These are phyloP conservation scores for Trichoderma gracile DNA, from an alignment of 2,329 filamentous ascomycete species.

Conservation along the genomic window DNA sequence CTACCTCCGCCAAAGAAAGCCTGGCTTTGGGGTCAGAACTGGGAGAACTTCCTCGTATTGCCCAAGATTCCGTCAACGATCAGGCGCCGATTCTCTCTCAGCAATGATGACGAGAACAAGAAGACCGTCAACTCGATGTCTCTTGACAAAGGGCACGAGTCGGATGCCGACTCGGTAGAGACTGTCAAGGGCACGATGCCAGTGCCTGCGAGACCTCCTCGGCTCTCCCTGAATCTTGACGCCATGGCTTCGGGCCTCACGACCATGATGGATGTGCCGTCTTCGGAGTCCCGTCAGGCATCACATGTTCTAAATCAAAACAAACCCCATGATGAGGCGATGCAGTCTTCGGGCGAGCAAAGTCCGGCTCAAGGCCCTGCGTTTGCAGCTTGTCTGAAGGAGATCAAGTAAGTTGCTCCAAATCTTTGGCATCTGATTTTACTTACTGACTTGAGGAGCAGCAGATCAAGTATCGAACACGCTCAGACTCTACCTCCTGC, in stretches of 20 bases:
- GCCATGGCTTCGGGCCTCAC: constrained; percentile 32
- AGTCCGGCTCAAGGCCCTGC: neutral
- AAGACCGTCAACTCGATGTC: neutral
- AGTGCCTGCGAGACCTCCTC: constrained; percentile 30
- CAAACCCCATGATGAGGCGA: neutral
- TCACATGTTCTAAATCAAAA: neutral
- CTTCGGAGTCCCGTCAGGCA: constrained; percentile 11
- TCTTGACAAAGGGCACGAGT: constrained; percentile 11
- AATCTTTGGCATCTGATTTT: neutral
- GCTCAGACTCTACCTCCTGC: neutral
- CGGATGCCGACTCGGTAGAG: constrained; percentile 31
- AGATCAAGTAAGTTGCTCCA: neutral
- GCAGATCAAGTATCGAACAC: neutral
- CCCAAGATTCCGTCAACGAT: constrained; percentile 37
- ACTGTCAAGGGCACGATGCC: constrained; percentile 26
- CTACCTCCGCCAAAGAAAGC: constrained; percentile 36
- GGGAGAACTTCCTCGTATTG: constrained; percentile 43
- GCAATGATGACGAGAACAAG: neutral
- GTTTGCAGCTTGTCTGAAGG: neutral
- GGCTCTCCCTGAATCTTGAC: constrained; percentile 39
- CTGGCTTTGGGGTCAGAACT: constrained; percentile 40
- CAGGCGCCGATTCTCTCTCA: constrained; percentile 23
- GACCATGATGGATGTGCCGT: constrained; percentile 31
- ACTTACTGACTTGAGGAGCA: neutral
- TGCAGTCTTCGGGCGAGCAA: neutral